These are phyloP conservation scores for Rutstroemia sp. DNA, from an alignment of 2,329 filamentous ascomycete species.

Conservation along the genomic window DNA sequence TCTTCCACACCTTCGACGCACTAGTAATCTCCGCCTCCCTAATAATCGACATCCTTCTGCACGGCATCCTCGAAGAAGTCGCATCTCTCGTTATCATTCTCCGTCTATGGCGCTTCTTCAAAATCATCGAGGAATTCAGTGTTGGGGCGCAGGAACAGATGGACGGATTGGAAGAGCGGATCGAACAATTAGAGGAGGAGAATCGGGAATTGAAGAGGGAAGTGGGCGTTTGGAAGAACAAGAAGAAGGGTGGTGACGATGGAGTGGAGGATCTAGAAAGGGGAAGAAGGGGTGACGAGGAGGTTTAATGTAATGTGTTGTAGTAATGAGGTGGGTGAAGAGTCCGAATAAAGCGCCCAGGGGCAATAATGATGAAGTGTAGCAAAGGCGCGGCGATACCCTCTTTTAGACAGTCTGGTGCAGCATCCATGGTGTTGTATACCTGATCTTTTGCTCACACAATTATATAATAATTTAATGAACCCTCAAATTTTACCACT, in stretches of 20 bases:
- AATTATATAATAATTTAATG: too few relatives aligned
- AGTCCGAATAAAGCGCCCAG: too few relatives aligned
- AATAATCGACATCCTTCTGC: conserved; percentile 51
- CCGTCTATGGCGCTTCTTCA: conserved; percentile 61
- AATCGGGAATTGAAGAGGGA: conserved; percentile 43
- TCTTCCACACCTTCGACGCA: conserved; percentile 59
- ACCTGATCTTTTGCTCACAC: too few relatives aligned
- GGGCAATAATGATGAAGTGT: neutral
- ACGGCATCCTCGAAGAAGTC: conserved; percentile 54
- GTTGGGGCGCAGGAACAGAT: conserved; percentile 56
- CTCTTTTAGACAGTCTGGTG: too few relatives aligned
- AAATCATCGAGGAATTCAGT: conserved; percentile 62
- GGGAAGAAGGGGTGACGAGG: neutral
- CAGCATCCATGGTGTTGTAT: too few relatives aligned
- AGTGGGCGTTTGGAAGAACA: conserved; percentile 15
- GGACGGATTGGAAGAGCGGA: conserved; percentile 45
- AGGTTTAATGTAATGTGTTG: neutral
- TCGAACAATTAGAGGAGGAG: conserved; percentile 45
- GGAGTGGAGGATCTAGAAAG: conserved; percentile 2
- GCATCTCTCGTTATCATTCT: conserved; percentile 60
- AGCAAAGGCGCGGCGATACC: too few relatives aligned
- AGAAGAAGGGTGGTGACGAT: conserved; percentile 17
- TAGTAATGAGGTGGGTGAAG: neutral
- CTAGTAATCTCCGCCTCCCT: conserved; percentile 55
- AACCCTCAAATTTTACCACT: too few relatives aligned